Conservation (phyloP, 257 asterid genomes). For the Hygrophila difformis region DNA sequence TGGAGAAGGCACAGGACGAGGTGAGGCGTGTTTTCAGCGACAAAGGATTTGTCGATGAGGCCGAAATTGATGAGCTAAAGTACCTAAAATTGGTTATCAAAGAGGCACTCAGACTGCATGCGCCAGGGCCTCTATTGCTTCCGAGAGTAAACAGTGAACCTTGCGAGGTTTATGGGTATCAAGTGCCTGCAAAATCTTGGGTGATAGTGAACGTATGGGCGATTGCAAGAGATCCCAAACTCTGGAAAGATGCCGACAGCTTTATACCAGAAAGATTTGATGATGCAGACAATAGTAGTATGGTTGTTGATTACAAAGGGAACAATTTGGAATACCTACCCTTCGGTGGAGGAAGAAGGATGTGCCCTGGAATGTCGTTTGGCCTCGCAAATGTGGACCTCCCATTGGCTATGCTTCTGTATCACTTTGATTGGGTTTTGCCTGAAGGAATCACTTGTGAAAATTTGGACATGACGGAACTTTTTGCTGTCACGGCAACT, state of each 20-base stretch:
- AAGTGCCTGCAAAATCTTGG: slow-evolving; percentile 10
- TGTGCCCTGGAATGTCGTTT: slow-evolving; percentile 9
- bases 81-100: slow-evolving; percentile 11
- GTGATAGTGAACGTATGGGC: slow-evolving; percentile 16
- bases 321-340: slow-evolving; percentile 4
- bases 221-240: slow-evolving; percentile 5
- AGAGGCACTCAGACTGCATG: slow-evolving; percentile 12
- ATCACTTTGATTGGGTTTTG: slow-evolving; percentile 8
- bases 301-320: slow-evolving; percentile 7
- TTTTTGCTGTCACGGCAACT: not conserved
- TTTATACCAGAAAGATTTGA: slow-evolving; percentile 10
- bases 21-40: slow-evolving; percentile 5
- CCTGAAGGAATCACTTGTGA: not conserved
- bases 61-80: not conserved
- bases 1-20: slow-evolving; percentile 9
- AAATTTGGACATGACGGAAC: slow-evolving; percentile 9
- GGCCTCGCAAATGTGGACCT: slow-evolving; percentile 9
- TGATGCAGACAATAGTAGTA: no score
- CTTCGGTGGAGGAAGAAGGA: slow-evolving; percentile 11
- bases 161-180: slow-evolving; percentile 12
- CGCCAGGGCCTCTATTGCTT: slow-evolving; percentile 11
- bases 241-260: slow-evolving; percentile 5
- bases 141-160: slow-evolving; percentile 10
- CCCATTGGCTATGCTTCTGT: slow-evolving; percentile 6
- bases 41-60: not conserved